Evolutionary conservation across 306 rosid species (phyloP).

Genomic region (Ochetophila trinervis): DNA sequence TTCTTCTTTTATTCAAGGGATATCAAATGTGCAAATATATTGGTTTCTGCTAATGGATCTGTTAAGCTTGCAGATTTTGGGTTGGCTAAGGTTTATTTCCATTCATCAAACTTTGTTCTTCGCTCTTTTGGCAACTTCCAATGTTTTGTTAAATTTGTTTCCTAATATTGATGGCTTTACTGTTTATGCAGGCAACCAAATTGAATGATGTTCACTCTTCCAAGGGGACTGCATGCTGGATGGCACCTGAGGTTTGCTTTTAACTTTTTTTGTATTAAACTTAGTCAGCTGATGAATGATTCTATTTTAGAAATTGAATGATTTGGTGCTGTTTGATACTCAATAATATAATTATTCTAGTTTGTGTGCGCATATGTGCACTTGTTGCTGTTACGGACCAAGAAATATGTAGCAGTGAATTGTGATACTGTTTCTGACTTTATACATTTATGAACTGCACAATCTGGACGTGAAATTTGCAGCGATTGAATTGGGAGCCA

Average conservation of each 20-base stretch:
- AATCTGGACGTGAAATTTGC: too few species aligned
- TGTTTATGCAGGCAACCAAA: slow-evolving; percentile 61
- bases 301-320: background rate
- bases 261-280: slow-evolving; percentile 17
- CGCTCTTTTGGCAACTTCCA: slow-evolving; percentile 5
- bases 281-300: slow-evolving; percentile 12
- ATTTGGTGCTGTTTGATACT: background rate
- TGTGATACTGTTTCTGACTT: too few species aligned
- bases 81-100: slow-evolving; percentile 76
- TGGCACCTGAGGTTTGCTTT: slow-evolving; percentile 97
- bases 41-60: slow-evolving; percentile 89
- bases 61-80: slow-evolving; percentile 99
- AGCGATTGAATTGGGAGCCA: too few species aligned
- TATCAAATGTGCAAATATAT: slow-evolving; percentile 88
- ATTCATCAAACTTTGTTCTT: slow-evolving; percentile 9
- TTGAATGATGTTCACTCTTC: slow-evolving; percentile 75
- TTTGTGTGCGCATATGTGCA: background rate
- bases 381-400: background rate
- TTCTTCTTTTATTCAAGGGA: slow-evolving; percentile 57
- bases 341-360: background rate
- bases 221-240: slow-evolving; percentile 91
- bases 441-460: too few species aligned
- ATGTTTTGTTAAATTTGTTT: slow-evolving; percentile 22
- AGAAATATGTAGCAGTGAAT: too few species aligned
- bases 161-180: slow-evolving; percentile 17